These are phyloP conservation scores for Pythium vanterpoolii DNA, from an alignment of 352 stramenopile genomes.

Conservation along the genomic window DNA sequence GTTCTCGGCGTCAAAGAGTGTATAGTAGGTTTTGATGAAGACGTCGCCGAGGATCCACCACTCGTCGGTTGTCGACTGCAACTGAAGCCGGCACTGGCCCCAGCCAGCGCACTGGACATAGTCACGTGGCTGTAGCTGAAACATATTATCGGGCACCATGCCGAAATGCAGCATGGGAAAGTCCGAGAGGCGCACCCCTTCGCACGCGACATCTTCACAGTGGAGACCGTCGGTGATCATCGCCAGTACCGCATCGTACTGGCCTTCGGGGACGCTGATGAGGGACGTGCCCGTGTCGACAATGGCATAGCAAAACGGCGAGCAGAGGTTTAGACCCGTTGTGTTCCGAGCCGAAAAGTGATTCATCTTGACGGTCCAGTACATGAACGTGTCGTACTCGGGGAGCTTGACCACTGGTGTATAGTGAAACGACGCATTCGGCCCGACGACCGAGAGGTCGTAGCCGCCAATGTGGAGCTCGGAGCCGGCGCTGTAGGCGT, in stretches of 20 bases:
- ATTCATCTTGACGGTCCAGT: not conserved
- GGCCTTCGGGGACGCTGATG: slow-evolving; percentile 71
- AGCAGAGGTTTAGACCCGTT: slow-evolving; percentile 36
- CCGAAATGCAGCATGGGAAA: slow-evolving; percentile 77
- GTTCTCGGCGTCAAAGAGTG: slow-evolving; percentile 86
- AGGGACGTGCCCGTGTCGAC: slow-evolving; percentile 87
- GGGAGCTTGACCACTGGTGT: slow-evolving; percentile 82
- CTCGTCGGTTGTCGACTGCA: slow-evolving; percentile 68
- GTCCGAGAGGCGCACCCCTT: slow-evolving; percentile 36
- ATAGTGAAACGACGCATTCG: slow-evolving; percentile 86
- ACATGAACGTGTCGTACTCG: slow-evolving; percentile 9
- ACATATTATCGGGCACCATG: slow-evolving; percentile 84
- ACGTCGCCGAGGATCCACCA: slow-evolving; percentile 90
- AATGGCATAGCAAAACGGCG: slow-evolving; percentile 84
- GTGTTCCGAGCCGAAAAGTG: slow-evolving; percentile 16
- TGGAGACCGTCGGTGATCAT: slow-evolving; percentile 58
- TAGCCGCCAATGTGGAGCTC: slow-evolving; percentile 85
- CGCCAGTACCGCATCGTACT: slow-evolving; percentile 60
- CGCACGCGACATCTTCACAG: slow-evolving; percentile 61
- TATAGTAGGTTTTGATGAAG: slow-evolving; percentile 92
- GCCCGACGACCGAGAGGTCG: slow-evolving; percentile 75
- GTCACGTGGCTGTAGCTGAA: slow-evolving; percentile 73
- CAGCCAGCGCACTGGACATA: slow-evolving; percentile 76
- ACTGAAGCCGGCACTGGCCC: slow-evolving; percentile 74
- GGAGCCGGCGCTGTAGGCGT: slow-evolving; percentile 61